Conservation (phyloP, 139 green algal species). For the Ulvella scutata region DNA sequence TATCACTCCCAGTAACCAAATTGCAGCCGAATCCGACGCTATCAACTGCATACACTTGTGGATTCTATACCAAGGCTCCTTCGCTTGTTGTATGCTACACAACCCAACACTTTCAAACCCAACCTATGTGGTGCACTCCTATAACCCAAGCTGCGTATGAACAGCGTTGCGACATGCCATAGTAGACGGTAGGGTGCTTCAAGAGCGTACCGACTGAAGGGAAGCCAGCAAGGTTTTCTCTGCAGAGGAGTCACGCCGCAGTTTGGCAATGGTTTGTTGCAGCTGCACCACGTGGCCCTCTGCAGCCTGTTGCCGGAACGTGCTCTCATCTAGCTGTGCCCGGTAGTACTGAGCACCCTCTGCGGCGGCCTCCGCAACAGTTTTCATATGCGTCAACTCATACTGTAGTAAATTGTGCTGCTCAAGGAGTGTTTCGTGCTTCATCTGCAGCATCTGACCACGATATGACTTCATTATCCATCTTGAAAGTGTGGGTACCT, state of each 20-base stretch:
- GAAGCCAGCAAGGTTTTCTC: neutral
- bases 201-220: neutral
- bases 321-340: neutral
- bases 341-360: neutral
- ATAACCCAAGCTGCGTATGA: no score
- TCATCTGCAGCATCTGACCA: no score
- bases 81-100: no score
- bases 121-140: no score
- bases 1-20: no score
- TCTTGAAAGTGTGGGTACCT: no score
- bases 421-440: neutral
- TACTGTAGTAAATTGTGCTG: neutral
- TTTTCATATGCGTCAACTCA: neutral
- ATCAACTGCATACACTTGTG: neutral
- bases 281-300: neutral
- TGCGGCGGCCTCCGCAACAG: neutral
- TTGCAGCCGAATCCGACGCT: no score
- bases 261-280: neutral
- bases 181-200: neutral
- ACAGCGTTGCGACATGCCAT: no score
- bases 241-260: neutral
- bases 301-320: neutral
- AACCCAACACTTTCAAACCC: no score
- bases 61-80: neutral
- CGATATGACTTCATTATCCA: no score